phyloP scores from a whole-genome alignment of 2,329 filamentous ascomycete species.

The Coniella vitis region DNA sequence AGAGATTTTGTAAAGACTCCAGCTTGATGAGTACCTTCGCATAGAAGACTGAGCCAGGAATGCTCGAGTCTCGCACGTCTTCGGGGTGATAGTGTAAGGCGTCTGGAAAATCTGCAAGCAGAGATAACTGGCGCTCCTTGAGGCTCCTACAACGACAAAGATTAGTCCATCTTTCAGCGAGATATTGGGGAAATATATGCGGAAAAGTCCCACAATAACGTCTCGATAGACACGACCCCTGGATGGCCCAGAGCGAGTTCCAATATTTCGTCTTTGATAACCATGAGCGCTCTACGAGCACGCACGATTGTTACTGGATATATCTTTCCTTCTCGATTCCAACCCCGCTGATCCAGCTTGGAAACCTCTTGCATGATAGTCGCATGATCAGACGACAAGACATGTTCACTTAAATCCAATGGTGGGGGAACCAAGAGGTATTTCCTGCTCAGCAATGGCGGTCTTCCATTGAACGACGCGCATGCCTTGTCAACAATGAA shows the following conservation, averaged over 20 bases:
- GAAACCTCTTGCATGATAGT: constrained; percentile 31
- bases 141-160: constrained; percentile 23
- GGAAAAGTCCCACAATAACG: constrained; percentile 25
- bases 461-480: constrained; percentile 47
- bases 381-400: constrained; percentile 37
- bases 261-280: constrained; percentile 51
- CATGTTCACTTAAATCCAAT: constrained; percentile 45
- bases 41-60: constrained; percentile 29
- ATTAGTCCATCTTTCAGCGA: not conserved
- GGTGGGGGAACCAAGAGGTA: constrained; percentile 49
- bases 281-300: constrained; percentile 39
- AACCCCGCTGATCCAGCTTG: constrained; percentile 41
- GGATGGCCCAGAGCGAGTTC: constrained; percentile 44
- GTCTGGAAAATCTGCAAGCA: constrained; percentile 29
- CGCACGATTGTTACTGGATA: constrained; percentile 38
- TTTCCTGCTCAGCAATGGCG: constrained; percentile 43
- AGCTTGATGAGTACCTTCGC: constrained; percentile 40
- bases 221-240: constrained; percentile 30
- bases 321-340: constrained; percentile 40
- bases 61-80: constrained; percentile 28
- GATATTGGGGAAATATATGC: no score
- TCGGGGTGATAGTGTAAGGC: constrained; percentile 32
- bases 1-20: constrained; percentile 49
- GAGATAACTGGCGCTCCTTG: constrained; percentile 28
- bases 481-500: constrained; percentile 43